These are phyloP conservation scores for Peronospora farinosa DNA, from an alignment of 352 stramenopile genomes.

Conservation along the genomic window DNA sequence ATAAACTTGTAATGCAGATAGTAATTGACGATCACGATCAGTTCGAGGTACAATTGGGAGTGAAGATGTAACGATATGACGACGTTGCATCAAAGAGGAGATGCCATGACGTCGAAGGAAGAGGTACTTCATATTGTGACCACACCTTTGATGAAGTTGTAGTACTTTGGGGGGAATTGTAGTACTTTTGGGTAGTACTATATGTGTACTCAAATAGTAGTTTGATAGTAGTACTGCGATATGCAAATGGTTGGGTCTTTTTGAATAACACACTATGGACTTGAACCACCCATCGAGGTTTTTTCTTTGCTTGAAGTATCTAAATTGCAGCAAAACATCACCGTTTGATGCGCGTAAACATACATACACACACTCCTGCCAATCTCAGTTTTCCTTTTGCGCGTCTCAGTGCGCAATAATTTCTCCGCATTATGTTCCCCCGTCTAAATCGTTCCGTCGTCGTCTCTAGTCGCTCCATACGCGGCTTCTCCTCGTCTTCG, in stretches of 20 bases:
- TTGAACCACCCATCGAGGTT: constrained; percentile 4
- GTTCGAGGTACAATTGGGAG: constrained; percentile 18
- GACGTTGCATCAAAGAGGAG: constrained; percentile 1
- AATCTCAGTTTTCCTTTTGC: constrained; percentile 19
- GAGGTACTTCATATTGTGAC: constrained; percentile 13
- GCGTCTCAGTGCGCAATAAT: not conserved
- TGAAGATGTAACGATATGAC: not conserved
- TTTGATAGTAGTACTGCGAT: too few species aligned
- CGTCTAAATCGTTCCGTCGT: constrained; percentile 20
- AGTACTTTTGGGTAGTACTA: too few species aligned
- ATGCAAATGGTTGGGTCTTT: too few species aligned
- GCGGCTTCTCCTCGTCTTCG: constrained; percentile 43
- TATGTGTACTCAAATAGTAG: too few species aligned
- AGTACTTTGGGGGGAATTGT: too few species aligned
- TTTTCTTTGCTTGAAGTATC: constrained; percentile 20
- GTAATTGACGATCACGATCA: constrained; percentile 45
- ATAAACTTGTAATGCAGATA: constrained; percentile 45
- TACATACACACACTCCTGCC: not conserved
- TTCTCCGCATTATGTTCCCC: constrained; percentile 23
- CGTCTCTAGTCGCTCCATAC: constrained; percentile 16
- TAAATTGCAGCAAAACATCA: constrained; percentile 14
- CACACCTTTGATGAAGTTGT: too few species aligned
- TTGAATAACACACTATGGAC: too few species aligned
- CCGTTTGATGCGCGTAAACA: constrained; percentile 11
- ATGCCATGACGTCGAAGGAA: constrained; percentile 1